Conservation (phyloP, 257 asterid species). For the Sherardia arvensis region DNA sequence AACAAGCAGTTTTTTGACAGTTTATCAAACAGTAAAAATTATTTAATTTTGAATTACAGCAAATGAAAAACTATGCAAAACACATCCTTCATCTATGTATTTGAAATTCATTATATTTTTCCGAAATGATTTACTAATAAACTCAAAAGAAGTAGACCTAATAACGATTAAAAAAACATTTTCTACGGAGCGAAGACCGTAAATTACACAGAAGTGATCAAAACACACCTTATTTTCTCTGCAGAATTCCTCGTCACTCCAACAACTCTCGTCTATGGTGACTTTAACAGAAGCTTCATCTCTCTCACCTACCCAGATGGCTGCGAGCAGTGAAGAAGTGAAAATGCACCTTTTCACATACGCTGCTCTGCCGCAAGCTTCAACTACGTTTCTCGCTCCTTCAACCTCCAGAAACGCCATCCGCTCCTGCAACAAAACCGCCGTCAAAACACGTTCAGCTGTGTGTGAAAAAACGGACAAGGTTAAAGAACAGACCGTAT, state of each 20-base stretch:
- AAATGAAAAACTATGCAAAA: too few relatives aligned
- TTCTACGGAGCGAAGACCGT: not conserved
- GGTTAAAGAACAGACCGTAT: constrained; percentile 14
- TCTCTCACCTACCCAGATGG: constrained; percentile 17
- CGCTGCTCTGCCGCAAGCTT: constrained; percentile 24
- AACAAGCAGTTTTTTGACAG: too few relatives aligned
- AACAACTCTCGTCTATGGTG: constrained; percentile 18
- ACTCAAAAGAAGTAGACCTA: too few relatives aligned
- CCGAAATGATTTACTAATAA: too few relatives aligned
- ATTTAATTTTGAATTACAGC: too few relatives aligned
- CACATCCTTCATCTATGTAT: too few relatives aligned
- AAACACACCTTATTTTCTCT: constrained; percentile 21
- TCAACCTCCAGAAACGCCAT: constrained; percentile 27
- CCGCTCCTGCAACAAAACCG: constrained; percentile 26
- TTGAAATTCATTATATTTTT: too few relatives aligned
- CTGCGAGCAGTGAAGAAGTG: constrained; percentile 29
- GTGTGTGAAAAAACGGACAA: not conserved
- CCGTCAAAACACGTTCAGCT: not conserved
- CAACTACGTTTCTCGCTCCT: constrained; percentile 30
- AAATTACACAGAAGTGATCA: too few relatives aligned
- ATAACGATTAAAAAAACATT: too few relatives aligned
- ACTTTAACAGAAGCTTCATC: not conserved
- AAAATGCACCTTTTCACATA: constrained; percentile 22
- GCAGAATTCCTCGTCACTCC: constrained; percentile 28
- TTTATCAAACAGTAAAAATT: too few relatives aligned